A percentile compares a stretch with the other conserved stretches of the same genome.
These are phyloP conservation scores for Ceratocystis cacaofunesta DNA, from an alignment of 2,329 filamentous ascomycete species.

Conservation along the genomic window DNA sequence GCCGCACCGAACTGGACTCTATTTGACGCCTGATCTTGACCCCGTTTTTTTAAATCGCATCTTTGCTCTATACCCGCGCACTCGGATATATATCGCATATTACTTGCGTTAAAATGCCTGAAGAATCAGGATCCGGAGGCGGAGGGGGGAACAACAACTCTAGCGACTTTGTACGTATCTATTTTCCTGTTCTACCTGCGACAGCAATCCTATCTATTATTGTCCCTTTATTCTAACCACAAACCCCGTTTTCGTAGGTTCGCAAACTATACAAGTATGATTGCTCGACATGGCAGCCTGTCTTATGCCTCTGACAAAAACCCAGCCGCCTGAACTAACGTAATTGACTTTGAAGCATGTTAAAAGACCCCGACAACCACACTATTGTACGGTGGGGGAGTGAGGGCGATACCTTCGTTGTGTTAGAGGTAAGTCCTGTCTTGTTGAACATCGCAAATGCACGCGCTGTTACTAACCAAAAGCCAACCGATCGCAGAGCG, in stretches of 20 bases:
- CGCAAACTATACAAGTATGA: constrained; percentile 92
- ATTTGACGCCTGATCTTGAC: background rate
- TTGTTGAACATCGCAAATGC: constrained; percentile 2
- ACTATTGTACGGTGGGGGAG: constrained; percentile 93
- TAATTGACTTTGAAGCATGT: constrained; percentile 51
- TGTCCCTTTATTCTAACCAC: constrained; percentile 12
- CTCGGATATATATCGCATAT: background rate
- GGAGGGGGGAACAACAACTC: constrained; percentile 65
- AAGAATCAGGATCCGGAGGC: constrained; percentile 9
- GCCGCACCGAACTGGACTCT: too few species aligned
- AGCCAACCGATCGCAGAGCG: constrained; percentile 46
- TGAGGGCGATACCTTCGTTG: constrained; percentile 88
- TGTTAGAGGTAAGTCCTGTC: constrained; percentile 58
- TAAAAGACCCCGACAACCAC: constrained; percentile 86
- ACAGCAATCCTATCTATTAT: background rate
- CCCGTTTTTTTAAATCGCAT: background rate
- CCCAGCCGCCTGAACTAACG: constrained; percentile 18
- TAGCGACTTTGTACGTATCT: constrained; percentile 75
- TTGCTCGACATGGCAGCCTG: constrained; percentile 23
- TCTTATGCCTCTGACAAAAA: constrained; percentile 8
- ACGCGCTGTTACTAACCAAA: constrained; percentile 2
- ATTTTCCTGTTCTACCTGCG: background rate
- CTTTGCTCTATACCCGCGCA: background rate
- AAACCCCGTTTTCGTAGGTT: constrained; percentile 42
- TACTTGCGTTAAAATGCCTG: constrained; percentile 6